Conservation (phyloP, 345 rosid genomes). For the Hirschfeldia incana region DNA sequence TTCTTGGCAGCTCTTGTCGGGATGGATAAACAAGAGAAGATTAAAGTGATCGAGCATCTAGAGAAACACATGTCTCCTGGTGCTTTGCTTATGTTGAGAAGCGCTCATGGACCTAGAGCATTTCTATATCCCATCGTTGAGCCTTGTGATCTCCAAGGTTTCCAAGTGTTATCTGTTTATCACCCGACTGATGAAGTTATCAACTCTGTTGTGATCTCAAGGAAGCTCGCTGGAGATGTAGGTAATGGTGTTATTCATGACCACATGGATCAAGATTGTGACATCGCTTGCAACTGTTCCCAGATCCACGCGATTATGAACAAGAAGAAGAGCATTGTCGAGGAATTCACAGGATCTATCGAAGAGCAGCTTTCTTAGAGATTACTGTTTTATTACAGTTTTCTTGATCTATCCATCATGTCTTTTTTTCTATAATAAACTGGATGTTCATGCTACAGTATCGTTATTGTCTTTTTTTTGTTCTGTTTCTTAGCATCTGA, state of each 20-base stretch:
- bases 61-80: slow-evolving; percentile 74
- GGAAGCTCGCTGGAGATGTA: slow-evolving; percentile 31
- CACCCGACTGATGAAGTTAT: slow-evolving; percentile 84
- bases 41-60: slow-evolving; percentile 63
- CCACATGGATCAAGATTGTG: slow-evolving; percentile 11
- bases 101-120: slow-evolving; percentile 75
- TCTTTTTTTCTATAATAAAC: too few species aligned
- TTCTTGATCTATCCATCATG: too few species aligned
- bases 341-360: slow-evolving; percentile 15
- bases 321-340: slow-evolving; percentile 35
- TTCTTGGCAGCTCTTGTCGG: slow-evolving; percentile 96
- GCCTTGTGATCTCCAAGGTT: slow-evolving; percentile 62
- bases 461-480: too few species aligned
- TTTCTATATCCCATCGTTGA: slow-evolving; percentile 83
- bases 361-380: slow-evolving; percentile 28
- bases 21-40: slow-evolving; percentile 71
- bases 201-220: slow-evolving; percentile 43
- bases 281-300: slow-evolving; percentile 27
- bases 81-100: slow-evolving; percentile 71
- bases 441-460: too few species aligned
- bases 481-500: too few species aligned
- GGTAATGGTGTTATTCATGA: neutral
- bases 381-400: too few species aligned
- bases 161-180: slow-evolving; percentile 68
- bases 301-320: slow-evolving; percentile 34